phyloP scores from a whole-genome alignment of 2,329 filamentous ascomycete species.

The Talaromyces sp. region DNA sequence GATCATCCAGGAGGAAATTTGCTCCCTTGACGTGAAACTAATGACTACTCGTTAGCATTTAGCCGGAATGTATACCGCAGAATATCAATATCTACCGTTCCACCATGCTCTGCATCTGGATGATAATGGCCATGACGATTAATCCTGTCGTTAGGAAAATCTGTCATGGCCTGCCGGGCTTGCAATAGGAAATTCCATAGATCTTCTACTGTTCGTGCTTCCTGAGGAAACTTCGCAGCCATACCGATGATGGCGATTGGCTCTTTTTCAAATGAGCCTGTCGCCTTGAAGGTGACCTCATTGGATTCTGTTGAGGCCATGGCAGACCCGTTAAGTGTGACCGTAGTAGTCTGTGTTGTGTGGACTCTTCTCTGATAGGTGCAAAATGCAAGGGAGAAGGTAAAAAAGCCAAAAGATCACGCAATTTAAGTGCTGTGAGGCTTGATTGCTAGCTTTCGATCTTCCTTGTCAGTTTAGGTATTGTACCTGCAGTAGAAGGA shows the following conservation, averaged over 20 bases:
- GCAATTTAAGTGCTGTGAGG: not conserved
- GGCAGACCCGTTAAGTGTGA: not conserved
- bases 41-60: not conserved
- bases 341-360: not conserved
- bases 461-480: not conserved
- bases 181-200: conserved; percentile 35
- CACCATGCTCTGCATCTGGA: conserved; percentile 35
- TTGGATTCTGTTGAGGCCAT: not conserved
- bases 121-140: conserved; percentile 38
- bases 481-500: not conserved
- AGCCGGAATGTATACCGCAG: not conserved
- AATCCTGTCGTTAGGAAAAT: conserved; percentile 37
- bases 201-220: conserved; percentile 31
- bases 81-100: conserved; percentile 23
- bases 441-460: not conserved
- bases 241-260: conserved; percentile 38
- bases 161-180: conserved; percentile 29
- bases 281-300: conserved; percentile 1
- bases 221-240: conserved; percentile 30
- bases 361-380: not conserved
- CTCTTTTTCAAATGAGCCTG: conserved; percentile 17
- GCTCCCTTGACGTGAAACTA: conserved; percentile 22
- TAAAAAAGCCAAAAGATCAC: not conserved
- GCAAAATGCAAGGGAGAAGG: not conserved
- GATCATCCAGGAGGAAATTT: conserved; percentile 23